Conservation (phyloP, 345 rosid species). For the Dimocarpus longan region DNA sequence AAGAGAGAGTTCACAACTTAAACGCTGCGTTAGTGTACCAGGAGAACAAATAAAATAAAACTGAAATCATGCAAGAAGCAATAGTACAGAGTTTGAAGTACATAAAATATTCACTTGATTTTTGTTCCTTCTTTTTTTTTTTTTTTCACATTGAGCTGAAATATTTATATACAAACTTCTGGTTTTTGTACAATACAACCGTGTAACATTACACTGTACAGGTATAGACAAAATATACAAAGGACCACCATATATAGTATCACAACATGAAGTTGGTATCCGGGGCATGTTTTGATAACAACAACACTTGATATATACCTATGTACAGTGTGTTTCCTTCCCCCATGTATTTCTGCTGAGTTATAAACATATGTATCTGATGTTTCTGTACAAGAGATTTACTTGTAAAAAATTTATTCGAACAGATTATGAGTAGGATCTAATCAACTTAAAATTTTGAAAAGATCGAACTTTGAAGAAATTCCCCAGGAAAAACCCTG, state of each 20-base stretch:
- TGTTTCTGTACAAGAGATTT: slow-evolving; percentile 26
- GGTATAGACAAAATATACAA: slow-evolving; percentile 17
- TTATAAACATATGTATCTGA: slow-evolving; percentile 10
- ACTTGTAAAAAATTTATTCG: slow-evolving; percentile 14
- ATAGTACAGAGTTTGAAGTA: too few species aligned
- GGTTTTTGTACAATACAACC: slow-evolving; percentile 31
- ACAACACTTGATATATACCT: neutral
- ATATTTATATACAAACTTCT: slow-evolving; percentile 19
- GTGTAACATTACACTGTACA: slow-evolving; percentile 28
- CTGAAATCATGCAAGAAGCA: too few species aligned
- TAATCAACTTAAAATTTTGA: slow-evolving; percentile 47
- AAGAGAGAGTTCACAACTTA: neutral
- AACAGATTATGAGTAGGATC: slow-evolving; percentile 42
- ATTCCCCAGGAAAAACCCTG: slow-evolving; percentile 50
- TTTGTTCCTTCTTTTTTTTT: neutral
- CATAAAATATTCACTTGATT: slow-evolving; percentile 12
- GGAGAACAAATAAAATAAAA: too few species aligned
- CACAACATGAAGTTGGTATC: slow-evolving; percentile 11
- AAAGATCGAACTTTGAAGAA: slow-evolving; percentile 50
- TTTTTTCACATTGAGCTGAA: slow-evolving; percentile 8
- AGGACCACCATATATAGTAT: slow-evolving; percentile 5
- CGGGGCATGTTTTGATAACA: slow-evolving; percentile 20
- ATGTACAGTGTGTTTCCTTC: slow-evolving; percentile 20
- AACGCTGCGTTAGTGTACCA: neutral
- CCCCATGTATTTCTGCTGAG: slow-evolving; percentile 7